Base-by-base conservation (phyloP, 192 early-diverging fungal species). In the Chytriomyces sp. region DNA sequence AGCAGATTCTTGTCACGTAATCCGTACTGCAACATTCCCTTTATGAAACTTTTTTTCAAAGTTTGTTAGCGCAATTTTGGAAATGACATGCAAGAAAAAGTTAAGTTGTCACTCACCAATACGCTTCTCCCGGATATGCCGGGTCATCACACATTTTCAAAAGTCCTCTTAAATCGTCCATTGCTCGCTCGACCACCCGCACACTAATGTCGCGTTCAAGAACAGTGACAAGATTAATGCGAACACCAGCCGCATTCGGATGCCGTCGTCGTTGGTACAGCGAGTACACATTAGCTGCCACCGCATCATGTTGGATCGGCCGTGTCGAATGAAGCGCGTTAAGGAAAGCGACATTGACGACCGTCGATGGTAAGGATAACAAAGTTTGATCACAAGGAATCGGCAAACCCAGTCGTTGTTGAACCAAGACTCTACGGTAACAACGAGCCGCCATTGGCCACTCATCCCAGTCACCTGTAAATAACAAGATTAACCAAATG, bases 111-210 rank as follows among this genome's bases (percentile, higher is more conserved):
- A 65, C 78, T 67, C 60, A 79, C 78, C 78, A 79, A 61, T 79
- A 79, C 24, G 78, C 69, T 67, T 79, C 78, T 20, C 78, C 78
- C n/a, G 78, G 78, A 44, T 79, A 79, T n/a, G 78, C 69, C 10
- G 78, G 78, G 45, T 79, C 78, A 62, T 79, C 71, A 45, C 78
- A 79, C 62, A 66, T 61, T 20, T 64, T 72, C 28, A 79, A 53
- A 7, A 79, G 43, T 18, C 46, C 57, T 45, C 68, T 28, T 50
- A 79, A 74, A 35, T 72, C 49, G 3, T 65, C 63, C 78, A 79
- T 79, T 1, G 78, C 78, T 18, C 16, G 28, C 35, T 61, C 78
- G 10, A 79, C 72, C 2, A 79, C 78, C 44, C 78, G 28, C 13
- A 74, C 70, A 6, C 47, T 60, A 18, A 79, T 26, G 24, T 79